Base-by-base conservation (phyloP, 2,329 filamentous ascomycete species). In the Diaporthe amygdali region DNA sequence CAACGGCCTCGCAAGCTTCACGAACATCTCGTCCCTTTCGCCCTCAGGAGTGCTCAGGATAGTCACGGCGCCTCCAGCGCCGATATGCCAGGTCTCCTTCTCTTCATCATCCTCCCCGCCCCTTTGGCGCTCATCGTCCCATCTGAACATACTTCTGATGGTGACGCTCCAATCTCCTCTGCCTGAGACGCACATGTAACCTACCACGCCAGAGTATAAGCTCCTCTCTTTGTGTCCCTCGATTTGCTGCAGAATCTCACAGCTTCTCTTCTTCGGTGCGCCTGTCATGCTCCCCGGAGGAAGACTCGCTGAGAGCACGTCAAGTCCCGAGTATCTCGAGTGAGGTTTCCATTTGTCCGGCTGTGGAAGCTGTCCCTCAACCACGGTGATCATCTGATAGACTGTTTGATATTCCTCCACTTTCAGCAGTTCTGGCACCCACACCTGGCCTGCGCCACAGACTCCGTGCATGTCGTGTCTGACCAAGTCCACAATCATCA, bases 401-500 rank as follows among this genome's bases (percentile, higher is more conserved):
- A 98, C 94, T 27, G 91, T 95, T 56, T 93, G 92, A 79, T 97
- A 97, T 78, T 97, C 95, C 81, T 98, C 95, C 0, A 98, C 93
- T 71, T 91, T 89, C 84, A 98, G 93, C 30, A 98, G 84, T 69
- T 94, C 92, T 17, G 91, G 90, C 1, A 97, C 94, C 7, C 83
- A 80, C 1, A 98, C 94, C 71, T 89, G 88, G 0, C 91, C 91
- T 1, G 92, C 88, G 6, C 93, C 94, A 72, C 92, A 94, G 10
- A 97, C 91, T n/a, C 92, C 90, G 80, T 97, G 93, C 15, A 98
- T 85, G 80, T 98, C 96, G 78, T 98, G 96, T 0, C 96, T 90
- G n/a, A 98, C 96, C 1, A 98, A 86, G 80, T 98, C 96, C 2
- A 97, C 95, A 76, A 98, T 98, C 96, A 98, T 98, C 30, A 98